phyloP scores from a whole-genome alignment of 2,329 filamentous ascomycete genomes.

The Bipolaris gigantea region DNA sequence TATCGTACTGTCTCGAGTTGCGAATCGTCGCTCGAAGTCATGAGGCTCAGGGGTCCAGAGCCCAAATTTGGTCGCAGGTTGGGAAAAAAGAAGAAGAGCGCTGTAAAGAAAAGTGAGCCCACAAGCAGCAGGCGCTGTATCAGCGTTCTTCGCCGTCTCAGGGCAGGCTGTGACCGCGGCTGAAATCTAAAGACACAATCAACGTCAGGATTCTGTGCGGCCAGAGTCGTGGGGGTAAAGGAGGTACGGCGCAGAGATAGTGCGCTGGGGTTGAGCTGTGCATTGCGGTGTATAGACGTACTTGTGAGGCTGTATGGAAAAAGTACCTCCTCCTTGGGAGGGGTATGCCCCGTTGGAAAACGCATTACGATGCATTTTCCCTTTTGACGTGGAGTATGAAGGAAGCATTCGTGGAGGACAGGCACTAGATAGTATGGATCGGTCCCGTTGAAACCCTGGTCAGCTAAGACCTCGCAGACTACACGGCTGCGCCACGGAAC shows the following conservation, averaged over 20 bases:
- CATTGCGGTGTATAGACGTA: conserved; percentile 52
- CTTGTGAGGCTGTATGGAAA: conserved; percentile 89
- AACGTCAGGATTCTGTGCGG: conserved; percentile 36
- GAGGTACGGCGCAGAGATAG: conserved; percentile 19
- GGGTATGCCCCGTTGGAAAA: conserved; percentile 83
- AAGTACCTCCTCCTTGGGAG: conserved; percentile 66
- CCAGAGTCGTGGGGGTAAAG: conserved; percentile 20
- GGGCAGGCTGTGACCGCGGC: conserved; percentile 73
- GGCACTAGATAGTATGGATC: conserved; percentile 24
- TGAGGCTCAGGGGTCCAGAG: conserved; percentile 67
- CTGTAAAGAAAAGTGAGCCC: conserved; percentile 59
- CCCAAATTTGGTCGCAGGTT: conserved; percentile 68
- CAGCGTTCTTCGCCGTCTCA: conserved; percentile 73
- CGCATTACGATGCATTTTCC: conserved; percentile 86
- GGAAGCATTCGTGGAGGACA: conserved; percentile 58
- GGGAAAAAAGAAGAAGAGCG: conserved; percentile 73
- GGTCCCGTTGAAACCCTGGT: conserved; percentile 43
- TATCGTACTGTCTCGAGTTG: conserved; percentile 95
- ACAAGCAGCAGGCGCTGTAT: conserved; percentile 67
- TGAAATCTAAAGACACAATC: conserved; percentile 67
- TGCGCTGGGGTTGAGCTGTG: conserved; percentile 23
- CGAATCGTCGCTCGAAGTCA: conserved; percentile 68
- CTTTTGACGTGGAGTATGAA: conserved; percentile 57
- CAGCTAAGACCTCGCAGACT: conserved; percentile 39
- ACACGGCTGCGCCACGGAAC: conserved; percentile 24